Conservation (phyloP, 306 rosid species). For the Rosa multiflora region DNA sequence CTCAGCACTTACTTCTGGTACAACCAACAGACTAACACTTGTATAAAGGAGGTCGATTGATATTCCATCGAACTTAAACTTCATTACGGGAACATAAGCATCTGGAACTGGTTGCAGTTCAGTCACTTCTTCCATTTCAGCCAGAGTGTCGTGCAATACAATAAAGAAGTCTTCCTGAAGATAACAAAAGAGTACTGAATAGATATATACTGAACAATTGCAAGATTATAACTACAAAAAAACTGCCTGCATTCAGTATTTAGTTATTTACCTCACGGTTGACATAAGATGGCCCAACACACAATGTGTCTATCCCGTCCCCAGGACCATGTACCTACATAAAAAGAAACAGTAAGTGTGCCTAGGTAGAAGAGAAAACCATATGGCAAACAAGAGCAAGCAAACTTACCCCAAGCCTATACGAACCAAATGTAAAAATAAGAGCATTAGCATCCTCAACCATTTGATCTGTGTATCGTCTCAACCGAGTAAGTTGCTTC, state of each 20-base stretch:
- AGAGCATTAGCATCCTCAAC: constrained; percentile 85
- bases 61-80: constrained; percentile 78
- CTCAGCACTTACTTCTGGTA: constrained; percentile 72
- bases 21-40: constrained; percentile 71
- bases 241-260: background rate
- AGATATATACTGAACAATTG: background rate
- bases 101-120: constrained; percentile 88
- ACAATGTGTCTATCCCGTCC: constrained; percentile 77
- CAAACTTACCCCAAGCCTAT: constrained; percentile 71
- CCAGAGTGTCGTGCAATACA: constrained; percentile 61
- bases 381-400: constrained; percentile 1
- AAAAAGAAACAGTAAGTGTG: background rate
- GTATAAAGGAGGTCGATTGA: constrained; percentile 87
- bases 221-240: background rate
- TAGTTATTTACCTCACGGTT: constrained; percentile 59
- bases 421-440: constrained; percentile 89
- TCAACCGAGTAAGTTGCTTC: constrained; percentile 48
- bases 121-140: constrained; percentile 78
- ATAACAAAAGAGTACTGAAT: background rate
- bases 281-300: constrained; percentile 84
- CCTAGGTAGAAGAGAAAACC: constrained; percentile 3
- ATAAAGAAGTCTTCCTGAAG: constrained; percentile 81
- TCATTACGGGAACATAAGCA: constrained; percentile 95
- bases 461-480: constrained; percentile 92
- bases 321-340: constrained; percentile 85